These are phyloP conservation scores for Leishmania tropica DNA, from an alignment of 208 protist genomes.

Conservation along the genomic window DNA sequence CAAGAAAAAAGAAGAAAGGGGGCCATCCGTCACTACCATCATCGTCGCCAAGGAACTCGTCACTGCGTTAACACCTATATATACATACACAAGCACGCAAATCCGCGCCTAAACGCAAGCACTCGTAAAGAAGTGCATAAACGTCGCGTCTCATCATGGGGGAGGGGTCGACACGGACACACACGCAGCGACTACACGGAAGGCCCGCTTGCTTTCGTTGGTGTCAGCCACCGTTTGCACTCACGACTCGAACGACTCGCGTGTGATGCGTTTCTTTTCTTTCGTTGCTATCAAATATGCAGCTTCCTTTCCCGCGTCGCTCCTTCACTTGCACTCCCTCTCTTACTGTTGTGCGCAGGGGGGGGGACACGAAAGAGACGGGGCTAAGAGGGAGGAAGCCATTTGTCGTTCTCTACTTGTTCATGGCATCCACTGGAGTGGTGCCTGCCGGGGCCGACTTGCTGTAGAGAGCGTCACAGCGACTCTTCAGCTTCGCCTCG, in stretches of 20 bases:
- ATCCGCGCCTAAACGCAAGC: neutral
- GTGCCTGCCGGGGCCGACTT: neutral
- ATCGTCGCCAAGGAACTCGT: constrained; percentile 5
- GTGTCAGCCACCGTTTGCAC: neutral
- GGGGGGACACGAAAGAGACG: neutral
- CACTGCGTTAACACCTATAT: neutral
- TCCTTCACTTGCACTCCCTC: neutral
- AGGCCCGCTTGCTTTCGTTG: neutral
- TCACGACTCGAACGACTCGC: neutral
- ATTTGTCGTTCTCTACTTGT: neutral
- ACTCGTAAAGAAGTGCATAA: neutral
- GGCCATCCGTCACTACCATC: neutral
- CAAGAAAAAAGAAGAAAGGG: constrained; percentile 25
- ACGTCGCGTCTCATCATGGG: neutral
- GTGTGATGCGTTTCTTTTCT: neutral
- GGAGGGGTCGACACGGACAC: neutral
- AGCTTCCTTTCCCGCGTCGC: neutral
- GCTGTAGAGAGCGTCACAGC: constrained; percentile 25
- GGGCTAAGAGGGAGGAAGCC: neutral
- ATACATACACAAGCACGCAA: constrained; percentile 1
- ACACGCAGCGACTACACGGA: neutral
- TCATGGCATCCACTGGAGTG: neutral
- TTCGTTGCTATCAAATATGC: neutral
- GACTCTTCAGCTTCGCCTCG: constrained; percentile 55
- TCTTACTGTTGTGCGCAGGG: neutral